These are phyloP conservation scores for Pichia nakasei DNA, from an alignment of 805 yeast genomes.

Conservation along the genomic window DNA sequence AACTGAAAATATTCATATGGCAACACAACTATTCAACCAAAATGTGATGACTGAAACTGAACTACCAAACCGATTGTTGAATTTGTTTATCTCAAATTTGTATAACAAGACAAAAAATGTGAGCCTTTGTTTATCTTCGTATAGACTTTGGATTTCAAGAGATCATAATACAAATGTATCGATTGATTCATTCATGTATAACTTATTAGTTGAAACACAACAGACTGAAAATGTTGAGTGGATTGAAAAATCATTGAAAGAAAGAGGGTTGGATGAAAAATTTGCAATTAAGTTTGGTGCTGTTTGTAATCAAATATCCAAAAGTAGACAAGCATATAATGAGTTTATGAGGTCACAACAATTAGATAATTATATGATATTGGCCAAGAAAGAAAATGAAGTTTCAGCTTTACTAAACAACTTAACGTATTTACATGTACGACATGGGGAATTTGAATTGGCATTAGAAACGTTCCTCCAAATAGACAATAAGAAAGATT, in stretches of 20 bases:
- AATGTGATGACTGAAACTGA: constrained; percentile 17
- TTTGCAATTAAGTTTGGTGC: constrained; percentile 12
- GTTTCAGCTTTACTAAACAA: constrained; percentile 8
- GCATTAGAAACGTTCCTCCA: constrained; percentile 6
- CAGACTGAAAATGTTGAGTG: constrained; percentile 16
- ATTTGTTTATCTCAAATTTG: constrained; percentile 17
- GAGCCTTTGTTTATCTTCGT: constrained; percentile 17
- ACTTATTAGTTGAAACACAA: constrained; percentile 14
- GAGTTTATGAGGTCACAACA: constrained; percentile 11
- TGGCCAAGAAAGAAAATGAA: constrained; percentile 8
- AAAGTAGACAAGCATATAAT: constrained; percentile 5
- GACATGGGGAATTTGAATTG: constrained; percentile 10
- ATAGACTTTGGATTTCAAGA: constrained; percentile 21
- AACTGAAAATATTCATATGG: constrained; percentile 20
- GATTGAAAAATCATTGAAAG: constrained; percentile 13
- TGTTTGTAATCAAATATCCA: constrained; percentile 11
- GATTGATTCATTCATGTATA: constrained; percentile 19
- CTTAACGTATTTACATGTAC: constrained; percentile 15
- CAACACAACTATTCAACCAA: constrained; percentile 23
- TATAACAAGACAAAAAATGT: constrained; percentile 15
- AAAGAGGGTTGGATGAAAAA: constrained; percentile 8
- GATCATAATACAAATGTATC: constrained; percentile 10
- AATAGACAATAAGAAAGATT: constrained; percentile 4
- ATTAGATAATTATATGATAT: constrained; percentile 10
- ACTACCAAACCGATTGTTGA: constrained; percentile 14